Conservation (phyloP, 2,329 filamentous ascomycete species). For the Verticillium dahliae region DNA sequence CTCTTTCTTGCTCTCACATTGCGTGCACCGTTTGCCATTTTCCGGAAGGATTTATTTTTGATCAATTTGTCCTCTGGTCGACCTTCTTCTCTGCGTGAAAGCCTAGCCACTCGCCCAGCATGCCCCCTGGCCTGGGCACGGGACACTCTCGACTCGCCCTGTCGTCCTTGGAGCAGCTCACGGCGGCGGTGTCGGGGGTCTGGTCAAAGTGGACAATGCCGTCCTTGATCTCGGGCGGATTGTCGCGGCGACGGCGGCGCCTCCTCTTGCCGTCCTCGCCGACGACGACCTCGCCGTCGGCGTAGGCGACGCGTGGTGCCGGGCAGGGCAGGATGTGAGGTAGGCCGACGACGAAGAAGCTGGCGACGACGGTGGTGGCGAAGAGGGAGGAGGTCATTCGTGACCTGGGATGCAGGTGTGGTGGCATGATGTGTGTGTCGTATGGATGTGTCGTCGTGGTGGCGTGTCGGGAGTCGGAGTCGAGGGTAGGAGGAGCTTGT, state of each 20-base stretch:
- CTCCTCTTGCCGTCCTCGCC: slow-evolving; percentile 39
- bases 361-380: slow-evolving; percentile 81
- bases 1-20: background rate
- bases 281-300: slow-evolving; percentile 55
- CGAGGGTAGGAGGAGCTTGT: background rate
- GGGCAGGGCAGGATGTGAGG: slow-evolving; percentile 91
- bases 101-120: slow-evolving; percentile 69
- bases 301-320: slow-evolving; percentile 66
- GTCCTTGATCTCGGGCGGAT: slow-evolving; percentile 31
- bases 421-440: slow-evolving; percentile 55
- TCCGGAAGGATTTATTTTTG: too few species aligned
- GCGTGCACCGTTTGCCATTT: background rate
- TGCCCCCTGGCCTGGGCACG: slow-evolving; percentile 79
- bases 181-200: slow-evolving; percentile 20
- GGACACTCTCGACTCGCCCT: slow-evolving; percentile 70
- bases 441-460: background rate
- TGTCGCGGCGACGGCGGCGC: slow-evolving; percentile 31
- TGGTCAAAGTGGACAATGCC: slow-evolving; percentile 42
- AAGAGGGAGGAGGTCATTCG: slow-evolving; percentile 92
- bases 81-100: slow-evolving; percentile 37
- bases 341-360: slow-evolving; percentile 85
- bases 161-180: slow-evolving; percentile 21
- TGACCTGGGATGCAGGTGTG: slow-evolving; percentile 88
- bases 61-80: background rate
- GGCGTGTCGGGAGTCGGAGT: slow-evolving; percentile 6